Evolutionary conservation across 495 filamentous ascomycete species (phyloP).

Genomic region (Xylaria nigripes): DNA sequence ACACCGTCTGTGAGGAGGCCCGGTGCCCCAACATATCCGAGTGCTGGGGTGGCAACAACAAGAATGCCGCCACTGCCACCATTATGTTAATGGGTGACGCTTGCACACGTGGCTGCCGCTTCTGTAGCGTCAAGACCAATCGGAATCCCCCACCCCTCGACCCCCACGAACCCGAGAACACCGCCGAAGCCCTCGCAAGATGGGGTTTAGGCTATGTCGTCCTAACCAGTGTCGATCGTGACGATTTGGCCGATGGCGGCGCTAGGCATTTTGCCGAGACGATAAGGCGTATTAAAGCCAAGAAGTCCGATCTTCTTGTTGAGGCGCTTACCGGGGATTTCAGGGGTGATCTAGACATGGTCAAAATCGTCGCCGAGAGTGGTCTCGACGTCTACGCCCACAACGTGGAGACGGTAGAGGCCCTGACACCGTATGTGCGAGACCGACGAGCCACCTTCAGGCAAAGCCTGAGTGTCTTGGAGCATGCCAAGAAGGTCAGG

Average conservation of each 20-base stretch:
- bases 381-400: slow-evolving; percentile 96
- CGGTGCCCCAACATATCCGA: slow-evolving; percentile 95
- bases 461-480: slow-evolving; percentile 73
- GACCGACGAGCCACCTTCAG: slow-evolving; percentile 86
- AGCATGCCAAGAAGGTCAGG: slow-evolving; percentile 68
- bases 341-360: slow-evolving; percentile 73
- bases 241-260: slow-evolving; percentile 84
- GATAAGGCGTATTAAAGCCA: slow-evolving; percentile 86
- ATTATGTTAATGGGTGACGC: slow-evolving; percentile 99
- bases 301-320: slow-evolving; percentile 77
- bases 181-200: slow-evolving; percentile 80
- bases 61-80: slow-evolving; percentile 86
- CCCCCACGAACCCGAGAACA: slow-evolving; percentile 93
- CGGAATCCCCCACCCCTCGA: slow-evolving; percentile 74
- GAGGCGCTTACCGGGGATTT: slow-evolving; percentile 94
- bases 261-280: slow-evolving; percentile 91
- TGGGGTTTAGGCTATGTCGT: slow-evolving; percentile 98
- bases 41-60: slow-evolving; percentile 90
- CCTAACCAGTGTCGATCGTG: slow-evolving; percentile 84
- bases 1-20: slow-evolving; percentile 97
- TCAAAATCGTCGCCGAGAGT: slow-evolving; percentile 68
- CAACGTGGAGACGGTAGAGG: slow-evolving; percentile 94
- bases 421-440: slow-evolving; percentile 75
- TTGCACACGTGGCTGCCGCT: slow-evolving; percentile 92
- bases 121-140: slow-evolving; percentile 91